Conservation (phyloP, 345 rosid species). For the Sonneratia alba region DNA sequence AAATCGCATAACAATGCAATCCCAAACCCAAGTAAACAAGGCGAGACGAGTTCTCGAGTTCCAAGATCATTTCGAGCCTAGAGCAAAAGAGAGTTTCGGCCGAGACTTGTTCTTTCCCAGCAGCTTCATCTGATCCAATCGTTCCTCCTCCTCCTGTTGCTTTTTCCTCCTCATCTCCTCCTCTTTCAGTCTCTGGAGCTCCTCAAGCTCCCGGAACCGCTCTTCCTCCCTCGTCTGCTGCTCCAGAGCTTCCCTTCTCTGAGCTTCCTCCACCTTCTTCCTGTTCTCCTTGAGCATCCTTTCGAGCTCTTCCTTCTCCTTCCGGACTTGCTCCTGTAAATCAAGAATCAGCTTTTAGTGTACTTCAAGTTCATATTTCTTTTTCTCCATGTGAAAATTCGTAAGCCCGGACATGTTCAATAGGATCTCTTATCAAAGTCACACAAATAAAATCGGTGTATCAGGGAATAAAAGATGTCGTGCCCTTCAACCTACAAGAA, state of each 20-base stretch:
- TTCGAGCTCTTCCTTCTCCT: conserved; percentile 66
- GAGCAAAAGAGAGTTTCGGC: conserved; percentile 82
- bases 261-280: conserved; percentile 70
- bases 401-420: too few relatives aligned
- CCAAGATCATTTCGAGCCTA: conserved; percentile 61
- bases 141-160: conserved; percentile 89
- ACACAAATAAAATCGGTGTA: too few relatives aligned
- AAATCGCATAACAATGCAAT: neutral
- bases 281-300: conserved; percentile 69
- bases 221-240: conserved; percentile 81
- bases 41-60: neutral
- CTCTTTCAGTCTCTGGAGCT: conserved; percentile 72
- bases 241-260: conserved; percentile 77
- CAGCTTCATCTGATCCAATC: conserved; percentile 75
- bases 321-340: conserved; percentile 57
- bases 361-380: too few relatives aligned
- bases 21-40: neutral
- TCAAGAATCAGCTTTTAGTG: neutral
- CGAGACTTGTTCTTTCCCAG: conserved; percentile 94
- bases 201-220: conserved; percentile 68
- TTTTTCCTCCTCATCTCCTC: conserved; percentile 79
- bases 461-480: too few relatives aligned
- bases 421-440: too few relatives aligned
- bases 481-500: too few relatives aligned
- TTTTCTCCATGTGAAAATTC: too few relatives aligned